Evolutionary conservation across 257 asterid species (phyloP).

Genomic region (Capsicum baccatum): DNA sequence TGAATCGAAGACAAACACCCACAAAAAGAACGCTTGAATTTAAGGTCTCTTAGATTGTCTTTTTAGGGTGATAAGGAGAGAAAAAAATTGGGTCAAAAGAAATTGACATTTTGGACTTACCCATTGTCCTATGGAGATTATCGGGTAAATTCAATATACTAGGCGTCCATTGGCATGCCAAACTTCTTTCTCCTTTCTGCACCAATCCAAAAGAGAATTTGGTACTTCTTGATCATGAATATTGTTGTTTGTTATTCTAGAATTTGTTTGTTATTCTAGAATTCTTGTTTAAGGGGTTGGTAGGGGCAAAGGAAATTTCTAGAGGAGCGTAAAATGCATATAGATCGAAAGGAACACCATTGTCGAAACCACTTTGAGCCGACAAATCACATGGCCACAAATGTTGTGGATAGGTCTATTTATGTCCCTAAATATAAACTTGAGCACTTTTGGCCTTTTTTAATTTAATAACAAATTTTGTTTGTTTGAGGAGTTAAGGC

Average conservation of each 20-base stretch:
- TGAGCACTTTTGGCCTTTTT: not conserved
- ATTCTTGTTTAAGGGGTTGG: not conserved
- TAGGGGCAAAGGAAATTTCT: not conserved
- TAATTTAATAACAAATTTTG: not conserved
- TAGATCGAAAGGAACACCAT: not conserved
- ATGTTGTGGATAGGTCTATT: slow-evolving; percentile 14
- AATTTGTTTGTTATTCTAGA: not conserved
- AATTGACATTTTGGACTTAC: no score
- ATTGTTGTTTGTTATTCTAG: not conserved
- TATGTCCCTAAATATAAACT: slow-evolving; percentile 20
- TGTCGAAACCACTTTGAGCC: not conserved
- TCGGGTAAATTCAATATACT: not conserved
- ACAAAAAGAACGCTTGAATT: not conserved
- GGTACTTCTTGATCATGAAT: not conserved
- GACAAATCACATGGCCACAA: not conserved
- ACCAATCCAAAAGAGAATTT: not conserved
- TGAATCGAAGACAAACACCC: not conserved
- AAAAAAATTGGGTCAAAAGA: no score
- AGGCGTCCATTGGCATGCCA: not conserved
- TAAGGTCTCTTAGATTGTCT: not conserved
- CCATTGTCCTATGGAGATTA: not conserved
- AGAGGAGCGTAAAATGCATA: not conserved
- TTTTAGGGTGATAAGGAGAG: not conserved
- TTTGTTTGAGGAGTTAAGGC: not conserved
- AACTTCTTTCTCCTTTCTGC: not conserved